These are phyloP conservation scores for Mimosa bimucronata DNA, from an alignment of 306 rosid species.

Conservation along the genomic window DNA sequence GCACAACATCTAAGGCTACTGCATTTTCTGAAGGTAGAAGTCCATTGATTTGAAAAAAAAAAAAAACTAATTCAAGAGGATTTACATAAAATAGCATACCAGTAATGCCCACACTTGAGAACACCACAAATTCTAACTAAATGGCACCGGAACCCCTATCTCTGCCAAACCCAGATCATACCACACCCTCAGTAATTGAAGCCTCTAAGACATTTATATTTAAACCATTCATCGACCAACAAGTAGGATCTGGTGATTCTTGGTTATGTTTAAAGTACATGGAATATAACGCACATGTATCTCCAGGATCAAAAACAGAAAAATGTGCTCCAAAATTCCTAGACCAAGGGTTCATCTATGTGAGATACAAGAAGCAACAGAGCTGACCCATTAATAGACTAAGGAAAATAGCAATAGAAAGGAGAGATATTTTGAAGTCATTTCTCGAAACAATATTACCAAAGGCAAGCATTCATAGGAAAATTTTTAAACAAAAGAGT, in stretches of 20 bases:
- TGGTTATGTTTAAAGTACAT: background rate
- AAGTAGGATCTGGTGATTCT: background rate
- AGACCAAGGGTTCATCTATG: background rate
- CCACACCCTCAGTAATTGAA: slow-evolving; percentile 11
- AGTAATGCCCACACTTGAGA: slow-evolving; percentile 13
- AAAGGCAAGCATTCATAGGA: background rate
- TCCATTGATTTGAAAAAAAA: slow-evolving; percentile 21
- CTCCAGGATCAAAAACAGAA: slow-evolving; percentile 12
- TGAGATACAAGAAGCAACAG: background rate
- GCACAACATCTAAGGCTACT: slow-evolving; percentile 51
- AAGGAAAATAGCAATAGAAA: background rate
- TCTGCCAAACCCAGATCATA: slow-evolving; percentile 19
- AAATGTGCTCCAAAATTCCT: background rate
- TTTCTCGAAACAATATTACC: background rate
- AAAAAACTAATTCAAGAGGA: slow-evolving; percentile 19
- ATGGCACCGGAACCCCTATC: background rate
- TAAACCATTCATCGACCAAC: background rate
- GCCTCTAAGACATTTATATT: background rate
- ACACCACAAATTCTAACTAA: slow-evolving; percentile 12
- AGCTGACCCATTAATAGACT: background rate
- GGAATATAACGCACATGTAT: background rate
- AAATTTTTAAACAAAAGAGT: background rate
- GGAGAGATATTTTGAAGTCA: background rate
- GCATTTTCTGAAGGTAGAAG: slow-evolving; percentile 52
- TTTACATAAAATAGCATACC: slow-evolving; percentile 1